Conservation (phyloP, 768 basidiomycete genomes). For the Pulveroboletus frians region DNA sequence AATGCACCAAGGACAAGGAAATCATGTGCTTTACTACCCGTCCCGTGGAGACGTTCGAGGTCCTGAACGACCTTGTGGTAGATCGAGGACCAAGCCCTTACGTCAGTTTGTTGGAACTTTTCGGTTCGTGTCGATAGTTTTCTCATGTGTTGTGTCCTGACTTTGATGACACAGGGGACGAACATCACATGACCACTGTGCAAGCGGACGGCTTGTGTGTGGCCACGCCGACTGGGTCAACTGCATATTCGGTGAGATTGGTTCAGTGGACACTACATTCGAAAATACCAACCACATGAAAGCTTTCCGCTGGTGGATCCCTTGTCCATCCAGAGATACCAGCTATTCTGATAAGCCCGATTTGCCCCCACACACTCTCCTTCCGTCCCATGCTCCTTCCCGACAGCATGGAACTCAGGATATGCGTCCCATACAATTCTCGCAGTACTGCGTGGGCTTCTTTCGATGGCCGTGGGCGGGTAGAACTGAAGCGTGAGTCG, state of each 20-base stretch:
- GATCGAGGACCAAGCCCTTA: constrained; percentile 98
- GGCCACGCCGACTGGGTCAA: constrained; percentile 95
- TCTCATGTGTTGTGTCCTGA: constrained; percentile 2
- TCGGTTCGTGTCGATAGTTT: constrained; percentile 56
- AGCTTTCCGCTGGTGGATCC: constrained; percentile 95
- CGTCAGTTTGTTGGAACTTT: constrained; percentile 91
- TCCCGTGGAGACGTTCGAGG: constrained; percentile 95
- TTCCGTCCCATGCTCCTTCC: constrained; percentile 98
- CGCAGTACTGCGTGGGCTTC: constrained; percentile 98
- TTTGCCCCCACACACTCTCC: constrained; percentile 96
- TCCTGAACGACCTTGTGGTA: constrained; percentile 93
- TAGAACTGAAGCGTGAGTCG: constrained; percentile 87
- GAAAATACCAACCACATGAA: constrained; percentile 11
- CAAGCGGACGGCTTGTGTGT: constrained; percentile 96
- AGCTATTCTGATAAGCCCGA: constrained; percentile 91
- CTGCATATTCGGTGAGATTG: constrained; percentile 84
- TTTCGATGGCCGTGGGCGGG: constrained; percentile 94
- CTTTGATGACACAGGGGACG: constrained; percentile 64
- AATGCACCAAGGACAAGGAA: constrained; percentile 78
- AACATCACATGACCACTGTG: constrained; percentile 98
- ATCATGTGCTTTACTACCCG: constrained; percentile 97
- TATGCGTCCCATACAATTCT: constrained; percentile 99
- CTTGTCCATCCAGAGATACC: constrained; percentile 98
- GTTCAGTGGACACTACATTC: not conserved
- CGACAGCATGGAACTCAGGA: constrained; percentile 96